Evolutionary conservation across 805 yeast species (phyloP), one percentile per base, ranked within the genome.

Genomic region (Wickerhamomyces bovis): DNA sequence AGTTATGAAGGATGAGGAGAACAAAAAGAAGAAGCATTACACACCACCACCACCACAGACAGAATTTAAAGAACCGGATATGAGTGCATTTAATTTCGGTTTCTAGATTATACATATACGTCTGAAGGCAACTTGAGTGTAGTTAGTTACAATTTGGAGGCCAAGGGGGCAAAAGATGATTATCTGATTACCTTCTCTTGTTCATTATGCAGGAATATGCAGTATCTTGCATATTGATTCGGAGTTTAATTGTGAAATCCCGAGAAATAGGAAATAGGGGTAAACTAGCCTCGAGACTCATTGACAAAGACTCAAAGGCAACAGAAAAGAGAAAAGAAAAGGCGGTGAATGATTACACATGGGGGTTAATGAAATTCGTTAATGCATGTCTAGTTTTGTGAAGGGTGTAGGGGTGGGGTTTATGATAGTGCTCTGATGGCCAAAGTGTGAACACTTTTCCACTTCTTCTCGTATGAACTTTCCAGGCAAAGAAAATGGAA

Each of bases 31-130:
- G 6, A 47, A 43, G 10, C 47, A 48, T 19, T 41, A 46, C 23
- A 47, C 53, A 1, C 52, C 60, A 16, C 80, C 60, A 16, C 80
- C 84, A 1, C 82, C 83, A 4, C 67, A 70, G n/a, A 62, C 71
- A 3, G 77, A 75, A 31, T 82, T 81, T 60, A 75, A 73, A 47
- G 90, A 83, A 56, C 88, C 90, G 0, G 89, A 85, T 57, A 82
- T 85, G 89, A 80, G 84, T 60, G 75, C 87, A 0, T 83, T 83
- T 56, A 74, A 73, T 44, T 83, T 83, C 58, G 78, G 74, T 11
- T 61, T 59, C 39, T 61, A 43, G 46, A 8, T 16, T 3, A 15
- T 25, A 33, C 16, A 13, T 13, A 13, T 13, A 8, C 8, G 23
- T 22, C 31, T 28, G n/a, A n/a, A n/a, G 31, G 4, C 8, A 13